Percentiles rank a stretch among this genome's conserved stretches.
These are phyloP conservation scores for Stentor coeruleus DNA, from an alignment of 73 alveolate species.

Conservation along the genomic window DNA sequence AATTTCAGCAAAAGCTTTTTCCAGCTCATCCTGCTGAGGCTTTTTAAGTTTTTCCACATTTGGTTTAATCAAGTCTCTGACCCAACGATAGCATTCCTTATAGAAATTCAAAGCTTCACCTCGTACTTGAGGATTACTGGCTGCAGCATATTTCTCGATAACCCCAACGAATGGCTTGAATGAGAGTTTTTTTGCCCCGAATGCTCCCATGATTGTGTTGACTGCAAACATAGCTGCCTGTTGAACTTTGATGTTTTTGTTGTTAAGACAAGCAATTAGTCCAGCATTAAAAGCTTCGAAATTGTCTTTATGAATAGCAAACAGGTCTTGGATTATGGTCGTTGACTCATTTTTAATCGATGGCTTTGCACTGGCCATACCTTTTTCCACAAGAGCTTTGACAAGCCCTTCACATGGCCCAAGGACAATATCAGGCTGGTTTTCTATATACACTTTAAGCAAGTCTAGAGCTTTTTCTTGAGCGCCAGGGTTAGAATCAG, in stretches of 20 bases:
- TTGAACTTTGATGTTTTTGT: slow-evolving; percentile 56
- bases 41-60: slow-evolving; percentile 54
- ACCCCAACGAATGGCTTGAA: slow-evolving; percentile 52
- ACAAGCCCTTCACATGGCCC: not conserved
- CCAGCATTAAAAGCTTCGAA: slow-evolving; percentile 50
- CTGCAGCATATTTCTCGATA: slow-evolving; percentile 46
- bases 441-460: slow-evolving; percentile 41
- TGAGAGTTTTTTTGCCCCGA: slow-evolving; percentile 59
- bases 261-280: slow-evolving; percentile 36
- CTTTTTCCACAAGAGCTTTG: slow-evolving; percentile 56
- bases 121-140: slow-evolving; percentile 52
- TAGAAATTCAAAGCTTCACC: slow-evolving; percentile 64
- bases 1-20: slow-evolving; percentile 35
- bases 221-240: slow-evolving; percentile 41
- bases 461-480: slow-evolving; percentile 66
- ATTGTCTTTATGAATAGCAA: slow-evolving; percentile 54
- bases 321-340: slow-evolving; percentile 47
- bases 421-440: slow-evolving; percentile 23
- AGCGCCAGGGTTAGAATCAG: slow-evolving; percentile 72
- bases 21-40: slow-evolving; percentile 51
- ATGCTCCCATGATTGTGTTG: slow-evolving; percentile 39
- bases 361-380: slow-evolving; percentile 69
- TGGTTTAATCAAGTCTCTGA: slow-evolving; percentile 62
- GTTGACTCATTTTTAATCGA: slow-evolving; percentile 37
- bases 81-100: slow-evolving; percentile 68